Evolutionary conservation across 2,329 filamentous ascomycete genomes (phyloP).

Genomic region (Pseudogymnoascus sp.): DNA sequence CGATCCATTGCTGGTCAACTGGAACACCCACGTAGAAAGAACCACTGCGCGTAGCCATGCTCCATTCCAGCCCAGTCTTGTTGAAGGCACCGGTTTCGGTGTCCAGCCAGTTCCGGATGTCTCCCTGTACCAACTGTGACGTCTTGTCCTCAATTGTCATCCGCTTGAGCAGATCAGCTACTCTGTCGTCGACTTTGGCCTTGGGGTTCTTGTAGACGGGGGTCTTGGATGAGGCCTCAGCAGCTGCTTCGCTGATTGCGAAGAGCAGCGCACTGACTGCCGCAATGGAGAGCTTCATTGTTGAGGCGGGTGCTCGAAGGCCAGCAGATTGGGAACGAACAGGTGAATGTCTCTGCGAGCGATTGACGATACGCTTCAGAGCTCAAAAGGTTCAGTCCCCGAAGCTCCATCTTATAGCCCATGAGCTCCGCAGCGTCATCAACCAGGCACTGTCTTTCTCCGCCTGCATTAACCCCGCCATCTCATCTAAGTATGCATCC

Average conservation of each 20-base stretch:
- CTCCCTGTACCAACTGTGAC: conserved; percentile 60
- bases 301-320: background rate
- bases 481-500: conserved; percentile 3
- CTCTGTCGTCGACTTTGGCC: conserved; percentile 53
- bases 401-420: conserved; percentile 2
- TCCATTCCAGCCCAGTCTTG: conserved; percentile 55
- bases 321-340: background rate
- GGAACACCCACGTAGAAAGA: conserved; percentile 66
- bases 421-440: background rate
- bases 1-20: conserved; percentile 53
- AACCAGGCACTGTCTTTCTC: background rate
- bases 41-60: conserved; percentile 44
- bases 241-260: background rate
- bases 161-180: conserved; percentile 57
- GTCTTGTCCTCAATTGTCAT: conserved; percentile 72
- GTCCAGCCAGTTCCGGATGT: conserved; percentile 67
- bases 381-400: background rate
- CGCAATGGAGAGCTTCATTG: conserved; percentile 6
- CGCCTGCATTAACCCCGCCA: conserved; percentile 1
- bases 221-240: conserved; percentile 11
- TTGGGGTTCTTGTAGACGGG: conserved; percentile 55
- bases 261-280: conserved; percentile 3
- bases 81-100: conserved; percentile 60
- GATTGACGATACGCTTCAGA: background rate
- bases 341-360: background rate